Evolutionary conservation across 805 yeast species (phyloP).

Genomic region (Kodamaea sagamina): DNA sequence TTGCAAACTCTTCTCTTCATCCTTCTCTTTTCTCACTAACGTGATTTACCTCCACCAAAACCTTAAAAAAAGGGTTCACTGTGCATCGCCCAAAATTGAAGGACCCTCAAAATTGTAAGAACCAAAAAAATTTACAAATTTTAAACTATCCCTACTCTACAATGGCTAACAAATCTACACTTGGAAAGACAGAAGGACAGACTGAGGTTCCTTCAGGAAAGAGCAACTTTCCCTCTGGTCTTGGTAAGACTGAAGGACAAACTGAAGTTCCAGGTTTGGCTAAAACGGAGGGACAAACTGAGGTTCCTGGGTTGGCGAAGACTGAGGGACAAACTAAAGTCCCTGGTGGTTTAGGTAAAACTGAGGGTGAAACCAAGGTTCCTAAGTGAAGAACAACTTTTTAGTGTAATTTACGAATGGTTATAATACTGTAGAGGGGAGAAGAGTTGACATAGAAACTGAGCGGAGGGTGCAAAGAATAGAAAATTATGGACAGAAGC

Average conservation of each 20-base stretch:
- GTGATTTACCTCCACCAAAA: no score
- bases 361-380: not conserved
- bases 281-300: not conserved
- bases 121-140: not conserved
- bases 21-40: no score
- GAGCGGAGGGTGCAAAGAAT: no score
- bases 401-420: no score
- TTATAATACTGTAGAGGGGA: no score
- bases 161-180: not conserved
- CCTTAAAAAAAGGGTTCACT: no score
- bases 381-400: no score
- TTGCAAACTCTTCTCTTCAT: no score
- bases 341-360: not conserved
- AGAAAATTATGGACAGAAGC: no score
- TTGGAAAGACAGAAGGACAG: slow-evolving; percentile 4
- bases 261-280: not conserved
- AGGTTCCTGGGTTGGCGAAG: not conserved
- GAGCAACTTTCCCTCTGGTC: not conserved
- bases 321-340: not conserved
- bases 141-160: not conserved
- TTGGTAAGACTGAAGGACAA: slow-evolving; percentile 1
- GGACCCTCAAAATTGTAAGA: no score
- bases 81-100: no score
- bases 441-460: no score
- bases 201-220: not conserved